Conservation (phyloP, 1,284 basidiomycete species). For the Sporisorium iseilematis-ciliati region DNA sequence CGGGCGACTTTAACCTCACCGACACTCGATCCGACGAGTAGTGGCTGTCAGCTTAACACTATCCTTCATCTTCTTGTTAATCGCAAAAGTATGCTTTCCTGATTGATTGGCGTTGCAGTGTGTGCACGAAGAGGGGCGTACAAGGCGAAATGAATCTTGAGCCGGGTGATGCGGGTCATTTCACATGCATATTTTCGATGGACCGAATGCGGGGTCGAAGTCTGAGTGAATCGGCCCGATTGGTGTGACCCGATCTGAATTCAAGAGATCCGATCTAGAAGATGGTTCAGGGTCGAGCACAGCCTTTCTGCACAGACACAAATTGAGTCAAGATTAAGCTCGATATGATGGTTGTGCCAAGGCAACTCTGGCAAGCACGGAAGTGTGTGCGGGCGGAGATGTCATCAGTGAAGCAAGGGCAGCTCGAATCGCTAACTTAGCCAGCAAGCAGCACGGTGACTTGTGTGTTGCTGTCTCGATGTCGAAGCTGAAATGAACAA, state of each 20-base stretch:
- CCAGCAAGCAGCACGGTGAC: no score
- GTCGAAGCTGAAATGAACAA: no score
- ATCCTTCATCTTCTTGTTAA: constrained; percentile 1
- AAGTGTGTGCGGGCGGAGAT: background rate
- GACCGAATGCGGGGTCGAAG: no score
- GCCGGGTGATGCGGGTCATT: no score
- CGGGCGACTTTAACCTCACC: constrained; percentile 57
- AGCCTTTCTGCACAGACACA: background rate
- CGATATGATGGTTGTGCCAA: background rate
- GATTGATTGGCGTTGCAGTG: background rate
- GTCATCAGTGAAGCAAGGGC: no score
- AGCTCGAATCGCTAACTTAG: no score
- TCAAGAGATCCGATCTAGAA: background rate
- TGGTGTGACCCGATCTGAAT: background rate
- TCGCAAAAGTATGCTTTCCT: constrained; percentile 5
- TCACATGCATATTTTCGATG: no score
- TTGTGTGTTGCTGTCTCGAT: background rate
- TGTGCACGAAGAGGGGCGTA: no score
- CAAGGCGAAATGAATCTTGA: no score
- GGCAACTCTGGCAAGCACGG: background rate
- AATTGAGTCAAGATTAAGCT: background rate
- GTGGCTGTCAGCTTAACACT: background rate
- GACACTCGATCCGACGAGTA: constrained; percentile 64
- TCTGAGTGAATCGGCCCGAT: no score
- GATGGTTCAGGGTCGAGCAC: background rate